Evolutionary conservation across 73 alveolate genomes (phyloP), one percentile per base, ranked within the genome.

Genomic region (Paramecium pentaurelia): DNA sequence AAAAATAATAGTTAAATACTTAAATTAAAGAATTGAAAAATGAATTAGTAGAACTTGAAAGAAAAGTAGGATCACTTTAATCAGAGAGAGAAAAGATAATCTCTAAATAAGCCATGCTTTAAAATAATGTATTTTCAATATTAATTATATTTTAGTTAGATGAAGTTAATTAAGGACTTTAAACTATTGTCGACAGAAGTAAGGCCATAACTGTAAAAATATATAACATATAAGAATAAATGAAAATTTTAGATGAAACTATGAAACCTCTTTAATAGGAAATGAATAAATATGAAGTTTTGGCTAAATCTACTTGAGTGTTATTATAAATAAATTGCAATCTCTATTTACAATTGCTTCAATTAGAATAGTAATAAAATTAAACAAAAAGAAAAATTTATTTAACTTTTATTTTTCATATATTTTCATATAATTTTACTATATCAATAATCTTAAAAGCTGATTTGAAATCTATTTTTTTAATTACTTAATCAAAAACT

Each of bases 191-290:
- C 0, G 94, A 89, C n/a, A 40, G 20, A 18, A 59, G 40, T 71
- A 40, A 71, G 54, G 54, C 27, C 45, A 70, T 40, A 11, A 47
- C 75, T 8, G 51, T 32, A 16, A 89, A 89, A 64, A 44, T 71
- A 73, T 40, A 73, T 73, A 73, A 38, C 32, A 73, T 38, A 16
- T 34, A 60, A 70, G 94, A 89, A 44, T 34, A 89, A 36, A 71
- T 89, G 32, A 83, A 89, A 14, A 59, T 89, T 12, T n/a, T 89
- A 18, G 88, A 89, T 60, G 60, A 89, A 73, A 89, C 94, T 16
- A 71, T 71, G 54, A 40, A 71, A 34, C 94, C 94, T 45, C 54
- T 89, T 25, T 4, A 71, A 28, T 37, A 38, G 34, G 90, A 89
- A 51, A 71, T 58, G 80, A 49, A 89, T 42, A 89, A 89, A 47